These are phyloP conservation scores for Oldenlandia corymbosa DNA, from an alignment of 257 asterid species.

Conservation along the genomic window DNA sequence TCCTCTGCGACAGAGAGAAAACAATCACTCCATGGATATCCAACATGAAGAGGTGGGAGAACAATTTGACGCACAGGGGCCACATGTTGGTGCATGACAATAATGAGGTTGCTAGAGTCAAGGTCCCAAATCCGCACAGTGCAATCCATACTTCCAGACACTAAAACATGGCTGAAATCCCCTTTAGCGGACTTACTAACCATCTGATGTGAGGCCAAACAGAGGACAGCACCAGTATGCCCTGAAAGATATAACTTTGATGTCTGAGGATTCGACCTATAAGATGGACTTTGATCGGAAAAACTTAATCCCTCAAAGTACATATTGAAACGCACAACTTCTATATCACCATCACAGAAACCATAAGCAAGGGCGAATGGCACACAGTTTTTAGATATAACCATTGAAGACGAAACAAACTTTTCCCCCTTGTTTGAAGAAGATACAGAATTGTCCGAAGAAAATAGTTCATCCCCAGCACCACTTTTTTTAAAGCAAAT, in stretches of 20 bases:
- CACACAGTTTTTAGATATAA: constrained; percentile 59
- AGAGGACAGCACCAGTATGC: constrained; percentile 78
- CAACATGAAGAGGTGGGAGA: constrained; percentile 64
- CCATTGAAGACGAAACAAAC: constrained; percentile 85
- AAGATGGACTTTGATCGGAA: constrained; percentile 28
- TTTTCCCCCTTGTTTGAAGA: constrained; percentile 25
- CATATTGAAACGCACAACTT: constrained; percentile 58
- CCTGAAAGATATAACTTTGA: constrained; percentile 55
- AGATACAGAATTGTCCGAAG: constrained; percentile 14
- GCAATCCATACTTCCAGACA: constrained; percentile 93
- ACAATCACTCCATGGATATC: constrained; percentile 82
- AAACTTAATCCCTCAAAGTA: constrained; percentile 45
- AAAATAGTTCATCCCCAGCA: constrained; percentile 17
- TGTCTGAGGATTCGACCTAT: constrained; percentile 32
- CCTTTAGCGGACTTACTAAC: constrained; percentile 39
- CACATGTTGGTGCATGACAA: constrained; percentile 83
- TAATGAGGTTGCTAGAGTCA: constrained; percentile 56
- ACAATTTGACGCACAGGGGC: constrained; percentile 90
- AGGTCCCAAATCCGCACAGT: constrained; percentile 93
- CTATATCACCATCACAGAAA: constrained; percentile 68
- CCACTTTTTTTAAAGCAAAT: constrained; percentile 17
- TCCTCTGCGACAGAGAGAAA: constrained; percentile 85
- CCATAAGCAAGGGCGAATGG: constrained; percentile 91
- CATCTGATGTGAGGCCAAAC: constrained; percentile 84
- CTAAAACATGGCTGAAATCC: constrained; percentile 55